phyloP scores from a whole-genome alignment of 1,284 basidiomycete species.

The Ustilago sp. region DNA sequence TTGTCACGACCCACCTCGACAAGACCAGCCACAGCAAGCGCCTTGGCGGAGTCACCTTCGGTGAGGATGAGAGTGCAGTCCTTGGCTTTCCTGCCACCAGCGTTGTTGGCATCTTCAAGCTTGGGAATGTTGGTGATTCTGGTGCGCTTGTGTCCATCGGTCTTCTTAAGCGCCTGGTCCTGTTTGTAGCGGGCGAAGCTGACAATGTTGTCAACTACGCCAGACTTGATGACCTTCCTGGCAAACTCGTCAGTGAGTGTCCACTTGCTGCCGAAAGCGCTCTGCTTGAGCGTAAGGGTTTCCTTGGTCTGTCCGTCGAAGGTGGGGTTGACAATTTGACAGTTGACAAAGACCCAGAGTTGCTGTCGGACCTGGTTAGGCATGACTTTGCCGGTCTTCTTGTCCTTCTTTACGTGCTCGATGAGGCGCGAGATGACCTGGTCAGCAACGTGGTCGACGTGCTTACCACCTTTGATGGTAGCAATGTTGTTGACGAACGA shows the following conservation, averaged over 20 bases:
- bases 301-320: slow-evolving; percentile 99
- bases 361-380: slow-evolving; percentile 94
- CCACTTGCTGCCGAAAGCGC: slow-evolving; percentile 89
- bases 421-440: slow-evolving; percentile 84
- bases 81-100: slow-evolving; percentile 81
- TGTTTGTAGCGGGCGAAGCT: slow-evolving; percentile 98
- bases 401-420: slow-evolving; percentile 90
- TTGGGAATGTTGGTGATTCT: slow-evolving; percentile 88
- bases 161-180: slow-evolving; percentile 94
- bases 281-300: slow-evolving; percentile 85
- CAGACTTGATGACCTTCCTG: slow-evolving; percentile 91
- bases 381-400: slow-evolving; percentile 86
- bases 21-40: slow-evolving; percentile 92
- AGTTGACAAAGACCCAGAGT: slow-evolving; percentile 98
- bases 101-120: slow-evolving; percentile 97
- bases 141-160: slow-evolving; percentile 88
- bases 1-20: slow-evolving; percentile 95
- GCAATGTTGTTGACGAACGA: slow-evolving; percentile 99
- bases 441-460: slow-evolving; percentile 87
- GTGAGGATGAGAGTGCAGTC: slow-evolving; percentile 96
- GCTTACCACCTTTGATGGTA: slow-evolving; percentile 95
- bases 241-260: slow-evolving; percentile 92
- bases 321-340: slow-evolving; percentile 95
- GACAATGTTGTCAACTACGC: slow-evolving; percentile 91
- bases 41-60: slow-evolving; percentile 99